Percentiles rank a stretch among this genome's conserved stretches.
These are phyloP conservation scores for Wickerhamia fluorescens DNA, from an alignment of 805 yeast species.

Conservation along the genomic window DNA sequence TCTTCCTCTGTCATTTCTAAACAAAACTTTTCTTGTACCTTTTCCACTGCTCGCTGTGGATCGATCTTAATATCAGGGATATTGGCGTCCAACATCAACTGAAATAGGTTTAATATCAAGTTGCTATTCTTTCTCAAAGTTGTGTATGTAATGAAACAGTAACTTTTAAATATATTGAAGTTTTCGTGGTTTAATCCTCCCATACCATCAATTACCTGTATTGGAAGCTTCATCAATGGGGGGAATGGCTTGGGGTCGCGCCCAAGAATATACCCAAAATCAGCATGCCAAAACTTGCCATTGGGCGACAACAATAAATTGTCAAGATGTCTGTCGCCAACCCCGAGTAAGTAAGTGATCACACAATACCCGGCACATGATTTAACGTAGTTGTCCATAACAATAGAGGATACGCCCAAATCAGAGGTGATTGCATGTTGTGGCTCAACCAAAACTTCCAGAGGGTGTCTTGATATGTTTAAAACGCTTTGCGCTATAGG, in stretches of 20 bases:
- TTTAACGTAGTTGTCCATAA: conserved; percentile 89
- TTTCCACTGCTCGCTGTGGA: conserved; percentile 78
- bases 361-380: conserved; percentile 98
- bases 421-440: conserved; percentile 31
- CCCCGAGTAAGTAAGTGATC: conserved; percentile 87
- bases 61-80: conserved; percentile 87
- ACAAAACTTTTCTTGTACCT: conserved; percentile 91
- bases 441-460: conserved; percentile 8
- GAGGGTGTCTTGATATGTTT: conserved; percentile 5
- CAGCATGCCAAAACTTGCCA: conserved; percentile 96
- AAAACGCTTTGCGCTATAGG: conserved; percentile 20
- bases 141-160: conserved; percentile 91
- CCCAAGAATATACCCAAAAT: conserved; percentile 93
- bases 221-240: conserved; percentile 95
- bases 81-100: conserved; percentile 87
- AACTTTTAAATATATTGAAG: conserved; percentile 79
- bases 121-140: conserved; percentile 86
- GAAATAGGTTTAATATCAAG: conserved; percentile 82
- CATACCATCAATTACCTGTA: conserved; percentile 95
- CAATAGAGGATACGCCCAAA: conserved; percentile 49
- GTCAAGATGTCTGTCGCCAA: conserved; percentile 95
- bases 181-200: conserved; percentile 88
- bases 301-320: conserved; percentile 68
- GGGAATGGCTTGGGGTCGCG: conserved; percentile 98
- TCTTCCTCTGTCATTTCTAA: conserved; percentile 92